phyloP scores from a whole-genome alignment of 148 eudicot species.

The Rhododendron mucronatum region DNA sequence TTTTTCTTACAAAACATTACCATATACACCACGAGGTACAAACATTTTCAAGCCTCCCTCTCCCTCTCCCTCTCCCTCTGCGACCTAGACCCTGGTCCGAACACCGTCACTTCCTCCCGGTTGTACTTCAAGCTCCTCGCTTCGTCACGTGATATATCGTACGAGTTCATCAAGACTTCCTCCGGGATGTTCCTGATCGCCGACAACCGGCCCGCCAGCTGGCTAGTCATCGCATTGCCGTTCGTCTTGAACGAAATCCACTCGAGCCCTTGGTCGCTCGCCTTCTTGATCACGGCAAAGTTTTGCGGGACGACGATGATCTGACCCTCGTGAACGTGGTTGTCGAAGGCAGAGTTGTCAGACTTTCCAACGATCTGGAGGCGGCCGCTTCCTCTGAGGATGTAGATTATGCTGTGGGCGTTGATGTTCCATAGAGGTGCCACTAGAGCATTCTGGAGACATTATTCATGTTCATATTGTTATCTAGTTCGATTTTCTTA shows the following conservation, averaged over 20 bases:
- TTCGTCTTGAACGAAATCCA: conserved; percentile 56
- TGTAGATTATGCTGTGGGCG: conserved; percentile 48
- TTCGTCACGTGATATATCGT: conserved; percentile 39
- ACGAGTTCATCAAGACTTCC: conserved; percentile 49
- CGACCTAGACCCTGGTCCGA: conserved; percentile 19
- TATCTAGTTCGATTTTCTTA: background rate
- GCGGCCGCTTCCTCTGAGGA: conserved; percentile 40
- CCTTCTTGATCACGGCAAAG: conserved; percentile 43
- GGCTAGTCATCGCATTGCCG: conserved; percentile 31
- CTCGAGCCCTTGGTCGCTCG: conserved; percentile 46
- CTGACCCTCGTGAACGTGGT: conserved; percentile 43
- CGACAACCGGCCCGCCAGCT: conserved; percentile 42
- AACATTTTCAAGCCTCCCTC: background rate
- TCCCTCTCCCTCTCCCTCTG: background rate
- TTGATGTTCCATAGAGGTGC: conserved; percentile 59
- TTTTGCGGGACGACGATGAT: conserved; percentile 58
- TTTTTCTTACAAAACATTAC: background rate
- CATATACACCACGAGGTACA: background rate
- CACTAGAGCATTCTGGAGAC: conserved; percentile 45
- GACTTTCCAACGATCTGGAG: conserved; percentile 38
- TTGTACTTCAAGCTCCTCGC: conserved; percentile 46
- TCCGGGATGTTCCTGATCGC: conserved; percentile 42
- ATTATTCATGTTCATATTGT: too few species aligned
- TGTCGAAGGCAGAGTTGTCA: conserved; percentile 45
- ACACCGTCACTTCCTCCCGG: conserved; percentile 33